Evolutionary conservation across 768 basidiomycete species (phyloP).

Genomic region (Psilocybe subaeruginosa): DNA sequence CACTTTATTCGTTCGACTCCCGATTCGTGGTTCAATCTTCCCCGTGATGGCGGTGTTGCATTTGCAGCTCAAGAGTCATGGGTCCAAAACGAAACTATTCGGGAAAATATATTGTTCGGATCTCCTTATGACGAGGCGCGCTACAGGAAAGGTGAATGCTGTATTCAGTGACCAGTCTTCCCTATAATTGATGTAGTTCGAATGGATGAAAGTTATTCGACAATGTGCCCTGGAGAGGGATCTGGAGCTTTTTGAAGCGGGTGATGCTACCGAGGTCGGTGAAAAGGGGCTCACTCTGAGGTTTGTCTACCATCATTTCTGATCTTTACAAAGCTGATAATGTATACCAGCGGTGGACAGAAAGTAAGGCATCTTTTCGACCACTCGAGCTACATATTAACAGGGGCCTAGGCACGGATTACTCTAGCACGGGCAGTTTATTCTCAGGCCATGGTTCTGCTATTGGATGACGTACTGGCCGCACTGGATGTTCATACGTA

Average conservation of each 20-base stretch:
- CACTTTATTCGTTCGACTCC: conserved; percentile 56
- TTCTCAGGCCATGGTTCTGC: conserved; percentile 56
- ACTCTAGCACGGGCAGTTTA: conserved; percentile 52
- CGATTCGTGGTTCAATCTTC: conserved; percentile 71
- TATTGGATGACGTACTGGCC: conserved; percentile 76
- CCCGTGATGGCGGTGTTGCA: conserved; percentile 68
- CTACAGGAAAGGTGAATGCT: conserved; percentile 56
- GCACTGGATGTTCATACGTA: conserved; percentile 52
- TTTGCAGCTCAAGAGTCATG: conserved; percentile 87
- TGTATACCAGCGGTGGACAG: conserved; percentile 42
- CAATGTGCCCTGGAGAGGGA: conserved; percentile 78
- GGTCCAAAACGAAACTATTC: conserved; percentile 81
- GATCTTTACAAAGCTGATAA: not conserved
- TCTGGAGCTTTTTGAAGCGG: conserved; percentile 65
- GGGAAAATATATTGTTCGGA: conserved; percentile 86
- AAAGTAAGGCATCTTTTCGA: conserved; percentile 25
- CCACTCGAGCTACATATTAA: too few relatives aligned
- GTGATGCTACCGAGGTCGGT: conserved; percentile 69
- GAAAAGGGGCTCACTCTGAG: conserved; percentile 64
- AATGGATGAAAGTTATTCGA: conserved; percentile 44
- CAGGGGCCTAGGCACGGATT: conserved; percentile 40
- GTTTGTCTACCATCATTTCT: conserved; percentile 1
- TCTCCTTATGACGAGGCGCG: conserved; percentile 73
- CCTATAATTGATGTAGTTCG: too few relatives aligned
- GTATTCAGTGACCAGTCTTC: too few relatives aligned